Evolutionary conservation across 768 basidiomycete species (phyloP), one percentile per base, ranked within the genome.

Genomic region (Mrakia hoshinonis): DNA sequence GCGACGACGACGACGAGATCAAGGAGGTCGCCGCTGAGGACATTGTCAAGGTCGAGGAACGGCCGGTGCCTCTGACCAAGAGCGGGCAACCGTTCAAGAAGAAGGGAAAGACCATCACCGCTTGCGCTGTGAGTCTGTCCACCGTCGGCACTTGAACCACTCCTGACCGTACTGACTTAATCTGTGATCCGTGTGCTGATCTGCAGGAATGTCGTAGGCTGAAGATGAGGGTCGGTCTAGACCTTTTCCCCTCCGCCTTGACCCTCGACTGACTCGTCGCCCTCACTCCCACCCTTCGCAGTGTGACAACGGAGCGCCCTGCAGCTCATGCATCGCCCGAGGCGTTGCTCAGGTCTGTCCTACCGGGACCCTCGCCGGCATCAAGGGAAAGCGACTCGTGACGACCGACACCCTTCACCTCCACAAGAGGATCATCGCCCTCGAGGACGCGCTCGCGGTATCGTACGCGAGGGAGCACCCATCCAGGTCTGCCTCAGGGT

Each of bases 251-350:
- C 39, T 4, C 26, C 7, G 3, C 3, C 1, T 7, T 49, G 18
- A 31, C n/a, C n/a, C n/a, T 49, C 48, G 6, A n/a, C 15, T 15
- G 24, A 65, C 43, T 20, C 9, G 24, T n/a, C 47, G 10, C 48
- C 54, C 15, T 38, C 13, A 20, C 31, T 55, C 26, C 38, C 15
- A 15, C 26, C 3, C 36, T 26, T n/a, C 51, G 7, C 38, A 68
- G 67, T 68, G 67, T 54, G 55, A 68, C 67, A 54, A 58, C 43
- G n/a, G 36, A 29, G 54, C 43, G 9, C 67, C 67, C 43, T 68
- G 67, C 54, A 47, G 52, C 0, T 68, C 67, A 15, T 68, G 67
- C 29, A 46, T 68, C 54, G 18, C 54, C n/a, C 67, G 67, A 43
- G 67, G 67, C 5, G 55, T 52, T 38, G 26, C 67, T 22, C 31